Conservation (phyloP, 176 grass and related monocot species). For the Bolboschoenus planiculmis region DNA sequence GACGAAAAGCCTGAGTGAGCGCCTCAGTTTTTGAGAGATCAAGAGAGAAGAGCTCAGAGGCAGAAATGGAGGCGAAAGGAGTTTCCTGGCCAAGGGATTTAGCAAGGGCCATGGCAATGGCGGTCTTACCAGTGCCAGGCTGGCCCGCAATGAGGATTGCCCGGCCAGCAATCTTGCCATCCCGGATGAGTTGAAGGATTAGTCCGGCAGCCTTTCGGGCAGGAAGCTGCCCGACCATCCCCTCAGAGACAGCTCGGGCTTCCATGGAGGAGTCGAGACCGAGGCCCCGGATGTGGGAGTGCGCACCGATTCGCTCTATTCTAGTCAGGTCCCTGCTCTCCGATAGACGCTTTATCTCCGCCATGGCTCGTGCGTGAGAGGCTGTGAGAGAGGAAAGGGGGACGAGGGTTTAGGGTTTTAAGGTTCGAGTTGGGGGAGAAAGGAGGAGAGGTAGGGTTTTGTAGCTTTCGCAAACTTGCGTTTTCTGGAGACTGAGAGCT, state of each 20-base stretch:
- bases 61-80: conserved; percentile 78
- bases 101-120: conserved; percentile 88
- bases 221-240: conserved; percentile 92
- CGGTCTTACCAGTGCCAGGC: conserved; percentile 91
- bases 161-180: conserved; percentile 78
- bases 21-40: conserved; percentile 95
- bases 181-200: conserved; percentile 82
- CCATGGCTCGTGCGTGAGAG: conserved; percentile 41
- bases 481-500: not conserved
- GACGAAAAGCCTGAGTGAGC: conserved; percentile 82
- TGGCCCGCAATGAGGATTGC: conserved; percentile 83
- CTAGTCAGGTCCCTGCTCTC: conserved; percentile 89
- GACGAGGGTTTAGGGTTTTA: conserved; percentile 30
- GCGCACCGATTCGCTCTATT: conserved; percentile 89
- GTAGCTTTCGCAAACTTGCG: not conserved
- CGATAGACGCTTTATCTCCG: conserved; percentile 75
- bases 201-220: conserved; percentile 70
- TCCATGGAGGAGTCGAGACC: conserved; percentile 80
- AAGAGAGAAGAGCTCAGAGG: conserved; percentile 86
- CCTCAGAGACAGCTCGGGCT: conserved; percentile 74
- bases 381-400: not conserved
- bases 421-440: not conserved
- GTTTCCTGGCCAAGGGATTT: conserved; percentile 89
- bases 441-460: conserved; percentile 31
- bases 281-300: conserved; percentile 97